phyloP scores from a whole-genome alignment of 2,329 filamentous ascomycete species.

The Hymenoscyphus fructigenus region DNA sequence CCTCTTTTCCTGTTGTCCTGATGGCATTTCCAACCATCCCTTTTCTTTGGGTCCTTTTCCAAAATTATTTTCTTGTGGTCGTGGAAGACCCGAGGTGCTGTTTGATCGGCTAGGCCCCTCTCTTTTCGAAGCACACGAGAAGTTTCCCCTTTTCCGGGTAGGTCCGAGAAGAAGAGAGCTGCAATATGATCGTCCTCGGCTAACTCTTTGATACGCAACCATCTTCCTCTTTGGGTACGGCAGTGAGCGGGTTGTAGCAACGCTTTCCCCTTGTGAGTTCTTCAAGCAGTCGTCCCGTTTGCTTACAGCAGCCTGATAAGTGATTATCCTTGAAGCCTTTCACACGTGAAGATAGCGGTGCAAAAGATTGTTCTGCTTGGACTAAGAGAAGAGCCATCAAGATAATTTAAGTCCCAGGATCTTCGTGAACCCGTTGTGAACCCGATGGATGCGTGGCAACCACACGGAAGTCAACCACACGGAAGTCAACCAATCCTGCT shows the following conservation, averaged over 20 bases:
- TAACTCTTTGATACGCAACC: not conserved
- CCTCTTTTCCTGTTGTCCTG: not conserved
- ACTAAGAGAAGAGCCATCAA: not conserved
- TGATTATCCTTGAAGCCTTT: not conserved
- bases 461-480: not conserved
- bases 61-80: not conserved
- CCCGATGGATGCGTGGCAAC: not conserved
- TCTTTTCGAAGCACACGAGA: conserved; percentile 3
- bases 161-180: not conserved
- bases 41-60: not conserved
- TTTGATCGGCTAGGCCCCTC: not conserved
- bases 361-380: not conserved
- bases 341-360: not conserved
- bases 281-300: too few relatives aligned
- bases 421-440: not conserved
- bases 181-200: not conserved
- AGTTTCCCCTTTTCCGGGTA: not conserved
- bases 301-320: conserved; percentile 1
- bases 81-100: not conserved
- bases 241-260: not conserved
- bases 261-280: too few relatives aligned
- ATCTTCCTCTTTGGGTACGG: conserved; percentile 3
- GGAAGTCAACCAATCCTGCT: not conserved
- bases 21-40: not conserved
- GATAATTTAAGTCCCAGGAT: not conserved